Base-by-base conservation (phyloP, 306 rosid genomes). In the Cucumis cinereus region DNA sequence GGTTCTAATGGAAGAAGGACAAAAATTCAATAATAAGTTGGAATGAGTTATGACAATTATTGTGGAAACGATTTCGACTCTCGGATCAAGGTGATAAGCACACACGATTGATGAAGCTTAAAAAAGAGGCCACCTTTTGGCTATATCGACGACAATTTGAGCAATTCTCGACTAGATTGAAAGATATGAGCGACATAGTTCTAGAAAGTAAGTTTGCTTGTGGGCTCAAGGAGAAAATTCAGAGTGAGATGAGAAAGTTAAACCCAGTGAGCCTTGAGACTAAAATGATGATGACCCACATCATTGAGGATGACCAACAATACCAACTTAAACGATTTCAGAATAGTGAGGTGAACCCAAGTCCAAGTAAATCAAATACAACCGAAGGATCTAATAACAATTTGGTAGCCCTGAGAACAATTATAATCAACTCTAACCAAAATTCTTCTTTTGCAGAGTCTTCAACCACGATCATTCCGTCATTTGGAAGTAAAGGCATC, bases 21-120 rank as follows among this genome's bases (percentile, higher is more conserved):
- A 2, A 28, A 0, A 0, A 20, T 0, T 9, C 28, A 4, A n/a
- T 56, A 0, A 3, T 1, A 1, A 20, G 4, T 8, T 56, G 61
- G 28, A 0, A 0, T 0, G 61, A n/a, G 1, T 56, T 56, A 1
- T 26, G 61, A 0, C 0, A 7, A 0, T 8, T 7, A 0, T 22
- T 56, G 14, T 20, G 20, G 30, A 26, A n/a, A 1, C 23, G 28
- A 6, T 56, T 56, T 22, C 28, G 61, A 9, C 13, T 28, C 5
- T 0, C 28, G 12, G 11, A 9, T 1, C 24, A 56, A 0, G 28
- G 61, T 2, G 22, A 10, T 20, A 20, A 16, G 1, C 19, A n/a
- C 6, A 9, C 23, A 0, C 8, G 22, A 6, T 17, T 53, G 9
- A 17, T 53, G 58, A 19, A 5, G 23, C 6, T 53, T 9, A 22